Evolutionary conservation across 164 flowering plant species (phyloP).

Genomic region (Nelumbo lutea): DNA sequence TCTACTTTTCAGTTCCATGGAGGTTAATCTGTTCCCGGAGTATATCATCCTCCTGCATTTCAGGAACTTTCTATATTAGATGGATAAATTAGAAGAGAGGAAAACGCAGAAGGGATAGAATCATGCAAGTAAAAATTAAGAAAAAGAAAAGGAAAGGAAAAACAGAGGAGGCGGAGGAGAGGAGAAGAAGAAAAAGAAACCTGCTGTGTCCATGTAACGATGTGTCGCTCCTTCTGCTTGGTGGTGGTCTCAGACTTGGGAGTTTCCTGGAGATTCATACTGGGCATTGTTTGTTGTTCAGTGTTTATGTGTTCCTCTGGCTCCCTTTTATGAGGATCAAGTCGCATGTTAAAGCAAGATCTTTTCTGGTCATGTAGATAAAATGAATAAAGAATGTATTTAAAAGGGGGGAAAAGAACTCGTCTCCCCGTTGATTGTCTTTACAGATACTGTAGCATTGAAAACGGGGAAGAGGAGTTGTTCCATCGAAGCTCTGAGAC

Average conservation of each 20-base stretch:
- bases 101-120: background rate
- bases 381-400: background rate
- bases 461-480: background rate
- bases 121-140: background rate
- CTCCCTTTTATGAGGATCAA: constrained; percentile 26
- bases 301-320: constrained; percentile 22
- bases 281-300: constrained; percentile 16
- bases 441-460: background rate
- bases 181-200: constrained; percentile 24
- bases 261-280: constrained; percentile 26
- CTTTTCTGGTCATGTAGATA: constrained; percentile 11
- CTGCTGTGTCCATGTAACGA: constrained; percentile 89
- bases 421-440: background rate
- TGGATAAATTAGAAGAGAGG: background rate
- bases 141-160: background rate
- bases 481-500: background rate
- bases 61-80: constrained; percentile 13
- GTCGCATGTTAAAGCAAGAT: constrained; percentile 43
- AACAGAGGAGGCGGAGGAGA: background rate
- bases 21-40: constrained; percentile 67
- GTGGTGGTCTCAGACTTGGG: constrained; percentile 25
- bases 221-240: constrained; percentile 75
- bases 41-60: constrained; percentile 83
- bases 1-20: constrained; percentile 82
- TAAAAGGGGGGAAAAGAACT: constrained; percentile 14